These are phyloP conservation scores for Quercus phellos DNA, from an alignment of 331 rosid species.

Conservation along the genomic window DNA sequence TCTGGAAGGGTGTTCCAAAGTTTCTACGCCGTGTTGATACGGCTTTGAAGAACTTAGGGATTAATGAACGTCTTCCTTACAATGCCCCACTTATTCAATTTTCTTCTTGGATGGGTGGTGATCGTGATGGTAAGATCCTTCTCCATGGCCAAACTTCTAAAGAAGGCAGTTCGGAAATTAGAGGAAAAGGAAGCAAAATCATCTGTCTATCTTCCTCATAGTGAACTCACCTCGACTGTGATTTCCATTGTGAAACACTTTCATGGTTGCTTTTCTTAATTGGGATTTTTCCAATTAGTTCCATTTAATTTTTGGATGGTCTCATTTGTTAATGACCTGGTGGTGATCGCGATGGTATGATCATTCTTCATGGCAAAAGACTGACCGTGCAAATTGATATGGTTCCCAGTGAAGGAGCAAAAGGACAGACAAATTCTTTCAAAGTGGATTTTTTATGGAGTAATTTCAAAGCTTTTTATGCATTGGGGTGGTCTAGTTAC, in stretches of 20 bases:
- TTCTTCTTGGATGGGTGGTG: conserved; percentile 99
- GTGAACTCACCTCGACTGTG: neutral
- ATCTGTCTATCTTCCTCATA: neutral
- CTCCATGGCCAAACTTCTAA: neutral
- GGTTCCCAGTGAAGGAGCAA: neutral
- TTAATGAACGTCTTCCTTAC: conserved; percentile 76
- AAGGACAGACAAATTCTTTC: neutral
- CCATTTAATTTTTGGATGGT: neutral
- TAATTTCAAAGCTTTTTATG: neutral
- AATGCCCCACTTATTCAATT: conserved; percentile 92
- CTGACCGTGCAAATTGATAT: neutral
- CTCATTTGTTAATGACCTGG: neutral
- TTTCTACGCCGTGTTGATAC: conserved; percentile 89
- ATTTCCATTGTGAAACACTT: neutral
- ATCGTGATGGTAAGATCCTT: conserved; percentile 73
- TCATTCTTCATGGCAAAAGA: neutral
- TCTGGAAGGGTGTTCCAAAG: conserved; percentile 87
- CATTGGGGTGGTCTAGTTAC: neutral
- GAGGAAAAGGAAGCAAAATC: neutral
- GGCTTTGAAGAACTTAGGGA: conserved; percentile 80
- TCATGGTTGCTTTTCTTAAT: neutral
- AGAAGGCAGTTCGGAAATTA: neutral
- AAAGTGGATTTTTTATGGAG: neutral
- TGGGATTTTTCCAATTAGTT: neutral
- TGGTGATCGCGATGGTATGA: neutral